phyloP scores from a whole-genome alignment of 805 yeast genomes.

The Yamadazyma paraphyllophila region DNA sequence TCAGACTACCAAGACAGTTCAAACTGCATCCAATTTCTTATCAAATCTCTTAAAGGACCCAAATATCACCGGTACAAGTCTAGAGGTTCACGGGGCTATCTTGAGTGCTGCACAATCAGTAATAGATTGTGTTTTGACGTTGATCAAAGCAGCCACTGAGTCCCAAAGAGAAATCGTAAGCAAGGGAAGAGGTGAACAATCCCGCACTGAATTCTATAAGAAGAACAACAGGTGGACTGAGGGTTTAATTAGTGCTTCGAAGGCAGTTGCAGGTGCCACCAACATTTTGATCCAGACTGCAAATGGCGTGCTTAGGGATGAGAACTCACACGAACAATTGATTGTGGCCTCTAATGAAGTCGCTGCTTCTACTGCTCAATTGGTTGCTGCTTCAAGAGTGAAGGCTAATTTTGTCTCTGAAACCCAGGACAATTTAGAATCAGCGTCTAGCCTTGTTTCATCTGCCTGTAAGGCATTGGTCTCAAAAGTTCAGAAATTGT shows the following conservation, averaged over 20 bases:
- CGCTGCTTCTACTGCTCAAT: slow-evolving; percentile 87
- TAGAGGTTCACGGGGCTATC: slow-evolving; percentile 73
- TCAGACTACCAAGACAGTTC: slow-evolving; percentile 68
- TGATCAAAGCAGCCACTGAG: slow-evolving; percentile 73
- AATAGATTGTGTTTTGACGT: slow-evolving; percentile 69
- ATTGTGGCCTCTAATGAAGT: slow-evolving; percentile 91
- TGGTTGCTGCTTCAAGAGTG: slow-evolving; percentile 88
- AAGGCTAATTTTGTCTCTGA: slow-evolving; percentile 75
- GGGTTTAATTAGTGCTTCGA: slow-evolving; percentile 86
- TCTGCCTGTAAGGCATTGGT: slow-evolving; percentile 76
- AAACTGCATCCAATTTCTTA: slow-evolving; percentile 61
- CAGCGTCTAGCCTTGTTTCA: slow-evolving; percentile 65
- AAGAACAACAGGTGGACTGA: slow-evolving; percentile 92
- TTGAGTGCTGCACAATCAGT: slow-evolving; percentile 76
- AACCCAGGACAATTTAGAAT: slow-evolving; percentile 71
- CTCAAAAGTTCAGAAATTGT: slow-evolving; percentile 60
- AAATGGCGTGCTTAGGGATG: slow-evolving; percentile 68
- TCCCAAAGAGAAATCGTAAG: slow-evolving; percentile 80
- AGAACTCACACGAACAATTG: slow-evolving; percentile 74
- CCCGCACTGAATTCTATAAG: slow-evolving; percentile 74
- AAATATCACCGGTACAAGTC: slow-evolving; percentile 51
- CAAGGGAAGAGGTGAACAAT: slow-evolving; percentile 61
- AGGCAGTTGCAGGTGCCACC: slow-evolving; percentile 81
- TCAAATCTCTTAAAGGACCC: slow-evolving; percentile 53
- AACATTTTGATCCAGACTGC: slow-evolving; percentile 81